Percentiles rank a stretch among this genome's conserved stretches.
phyloP scores from a whole-genome alignment of 2,329 filamentous ascomycete genomes.

The Plectosphaerella plurivora region DNA sequence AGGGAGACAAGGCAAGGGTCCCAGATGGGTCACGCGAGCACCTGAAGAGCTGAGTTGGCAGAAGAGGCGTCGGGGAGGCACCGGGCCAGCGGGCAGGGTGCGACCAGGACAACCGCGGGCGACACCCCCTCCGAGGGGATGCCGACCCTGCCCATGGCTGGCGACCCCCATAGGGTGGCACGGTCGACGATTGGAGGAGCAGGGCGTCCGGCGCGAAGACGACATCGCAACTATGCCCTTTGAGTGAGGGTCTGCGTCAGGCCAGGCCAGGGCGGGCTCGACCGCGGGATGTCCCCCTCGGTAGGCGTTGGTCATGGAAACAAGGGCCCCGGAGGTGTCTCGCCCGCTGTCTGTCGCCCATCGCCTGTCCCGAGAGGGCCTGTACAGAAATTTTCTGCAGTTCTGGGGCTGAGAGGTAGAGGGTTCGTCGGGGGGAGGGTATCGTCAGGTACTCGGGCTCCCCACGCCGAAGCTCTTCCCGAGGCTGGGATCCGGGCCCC shows the following conservation, averaged over 20 bases:
- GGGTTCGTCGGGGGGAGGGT: background rate
- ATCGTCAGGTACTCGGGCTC: background rate
- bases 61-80: too few relatives aligned
- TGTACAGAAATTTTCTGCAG: background rate
- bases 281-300: constrained; percentile 4
- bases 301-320: constrained; percentile 11
- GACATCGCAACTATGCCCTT: constrained; percentile 11
- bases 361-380: background rate
- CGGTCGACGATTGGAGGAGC: background rate
- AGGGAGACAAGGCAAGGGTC: background rate
- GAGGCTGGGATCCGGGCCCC: background rate
- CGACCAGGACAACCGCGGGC: background rate
- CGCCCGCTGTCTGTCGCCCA: background rate
- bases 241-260: constrained; percentile 9
- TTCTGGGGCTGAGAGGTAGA: background rate
- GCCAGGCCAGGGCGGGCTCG: background rate
- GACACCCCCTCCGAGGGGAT: too few relatives aligned
- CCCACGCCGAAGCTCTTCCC: background rate
- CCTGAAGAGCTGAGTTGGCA: background rate
- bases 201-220: constrained; percentile 8
- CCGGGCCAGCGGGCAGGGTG: background rate
- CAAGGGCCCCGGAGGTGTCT: background rate
- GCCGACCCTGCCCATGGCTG: background rate
- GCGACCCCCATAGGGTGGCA: background rate
- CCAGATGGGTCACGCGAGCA: background rate